A percentile compares a stretch with the other conserved stretches of the same genome.
Evolutionary conservation across 768 basidiomycete species (phyloP).

Genomic region (Tylopilus sp.): DNA sequence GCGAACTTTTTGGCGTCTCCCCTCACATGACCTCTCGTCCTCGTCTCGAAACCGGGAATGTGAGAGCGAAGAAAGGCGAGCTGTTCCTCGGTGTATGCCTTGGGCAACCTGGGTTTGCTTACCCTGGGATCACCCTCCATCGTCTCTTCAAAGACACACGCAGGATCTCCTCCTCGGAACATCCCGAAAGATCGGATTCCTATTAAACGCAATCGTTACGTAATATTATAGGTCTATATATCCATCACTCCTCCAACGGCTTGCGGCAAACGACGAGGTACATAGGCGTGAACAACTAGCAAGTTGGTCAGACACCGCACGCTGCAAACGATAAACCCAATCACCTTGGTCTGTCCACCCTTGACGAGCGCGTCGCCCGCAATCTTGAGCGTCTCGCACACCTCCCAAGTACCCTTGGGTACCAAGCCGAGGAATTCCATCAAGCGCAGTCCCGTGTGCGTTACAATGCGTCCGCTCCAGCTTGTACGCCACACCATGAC

Average conservation of each 20-base stretch:
- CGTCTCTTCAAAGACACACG: constrained; percentile 12
- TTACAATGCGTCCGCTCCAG: constrained; percentile 79
- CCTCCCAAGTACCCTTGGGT: constrained; percentile 90
- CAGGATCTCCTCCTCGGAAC: constrained; percentile 18
- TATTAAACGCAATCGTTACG: constrained; percentile 1
- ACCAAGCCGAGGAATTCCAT: constrained; percentile 77
- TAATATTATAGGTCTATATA: neutral
- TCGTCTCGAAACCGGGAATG: constrained; percentile 52
- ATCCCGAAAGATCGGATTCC: constrained; percentile 28
- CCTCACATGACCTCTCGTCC: constrained; percentile 55
- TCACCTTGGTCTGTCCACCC: constrained; percentile 83
- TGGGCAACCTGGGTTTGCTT: constrained; percentile 62
- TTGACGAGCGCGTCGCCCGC: constrained; percentile 77
- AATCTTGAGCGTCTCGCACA: constrained; percentile 83
- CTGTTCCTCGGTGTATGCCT: constrained; percentile 63
- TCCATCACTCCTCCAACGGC: constrained; percentile 28
- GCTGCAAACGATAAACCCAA: constrained; percentile 16
- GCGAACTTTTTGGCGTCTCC: constrained; percentile 73
- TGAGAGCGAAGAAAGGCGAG: constrained; percentile 54
- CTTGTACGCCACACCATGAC: constrained; percentile 89
- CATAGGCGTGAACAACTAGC: constrained; percentile 86
- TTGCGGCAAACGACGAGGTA: constrained; percentile 65
- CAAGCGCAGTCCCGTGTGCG: constrained; percentile 72
- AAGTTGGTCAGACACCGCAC: neutral
- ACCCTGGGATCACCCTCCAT: constrained; percentile 58